Base-by-base conservation (phyloP, 352 stramenopile species). In the Pythium plurisporium region DNA sequence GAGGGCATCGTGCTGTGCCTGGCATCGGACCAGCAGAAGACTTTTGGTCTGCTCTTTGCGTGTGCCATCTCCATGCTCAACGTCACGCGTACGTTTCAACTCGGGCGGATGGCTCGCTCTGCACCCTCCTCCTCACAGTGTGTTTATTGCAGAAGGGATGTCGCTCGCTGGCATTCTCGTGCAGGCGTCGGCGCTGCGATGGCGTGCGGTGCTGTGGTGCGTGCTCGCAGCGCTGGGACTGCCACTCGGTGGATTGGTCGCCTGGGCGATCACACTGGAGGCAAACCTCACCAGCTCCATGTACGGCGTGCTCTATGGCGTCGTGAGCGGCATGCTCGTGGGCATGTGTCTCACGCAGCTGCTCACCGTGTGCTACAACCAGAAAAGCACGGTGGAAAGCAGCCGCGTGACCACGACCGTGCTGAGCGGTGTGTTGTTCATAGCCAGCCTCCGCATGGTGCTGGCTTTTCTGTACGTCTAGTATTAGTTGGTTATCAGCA, bases 361-460 rank as follows among this genome's bases (percentile, higher is more conserved):
- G 7, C 46, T 70, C 41, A 59, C 47, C 2, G 56, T 63, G 27
- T 70, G 63, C 48, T 70, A 63, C 63, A 70, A 57, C 52, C 59
- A 61, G 47, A 63, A 63, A n/a, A 45, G 30, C 12, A 23, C 41
- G 2, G 49, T 38, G 49, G 63, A 66, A 22, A 44, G 22, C 45
- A 49, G 22, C 27, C 41, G 37, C 41, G 63, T 63, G 40, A 57
- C 56, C 2, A 23, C 31, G 11, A 66, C 56, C 23, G 57, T 70
- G 34, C 42, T 70, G 1, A 43, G 63, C 7, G 63, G 63, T 12
- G 46, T 60, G 25, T 7, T 65, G 15, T 57, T 65, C 43, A 31
- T 63, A 4, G 52, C 52, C 4, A 23, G 15, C 17, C 29, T 70
- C 11, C 63, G 63, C 55, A 47, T 56, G 27, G 5, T 57, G 51